Percentiles rank a stretch among this genome's conserved stretches.
Evolutionary conservation across 306 rosid genomes (phyloP).

Genomic region (Fagus crenata): DNA sequence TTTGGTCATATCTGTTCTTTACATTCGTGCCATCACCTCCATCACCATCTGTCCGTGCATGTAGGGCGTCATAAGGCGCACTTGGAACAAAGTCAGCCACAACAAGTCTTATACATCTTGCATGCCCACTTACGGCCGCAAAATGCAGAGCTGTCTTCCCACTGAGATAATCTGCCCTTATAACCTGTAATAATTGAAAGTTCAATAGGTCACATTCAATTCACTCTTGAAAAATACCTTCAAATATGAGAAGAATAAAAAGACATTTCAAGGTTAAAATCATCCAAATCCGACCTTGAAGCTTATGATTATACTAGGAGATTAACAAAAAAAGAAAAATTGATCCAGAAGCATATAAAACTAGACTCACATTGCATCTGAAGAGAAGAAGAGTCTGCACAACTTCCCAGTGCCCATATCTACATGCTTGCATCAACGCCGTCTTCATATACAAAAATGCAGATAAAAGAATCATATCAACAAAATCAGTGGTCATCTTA

Average conservation of each 20-base stretch:
- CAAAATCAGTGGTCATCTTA: not conserved
- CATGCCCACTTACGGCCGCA: slow-evolving; percentile 89
- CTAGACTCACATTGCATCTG: slow-evolving; percentile 77
- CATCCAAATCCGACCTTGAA: not conserved
- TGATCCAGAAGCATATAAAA: not conserved
- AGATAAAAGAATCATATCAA: slow-evolving; percentile 34
- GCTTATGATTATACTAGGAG: slow-evolving; percentile 6
- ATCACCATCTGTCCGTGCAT: slow-evolving; percentile 33
- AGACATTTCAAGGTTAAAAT: slow-evolving; percentile 2
- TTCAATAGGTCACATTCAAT: slow-evolving; percentile 17
- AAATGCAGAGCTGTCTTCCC: slow-evolving; percentile 95
- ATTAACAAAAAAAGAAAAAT: slow-evolving; percentile 10
- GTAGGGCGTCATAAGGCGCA: slow-evolving; percentile 55
- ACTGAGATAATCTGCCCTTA: slow-evolving; percentile 89
- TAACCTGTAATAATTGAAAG: slow-evolving; percentile 47
- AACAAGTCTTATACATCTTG: slow-evolving; percentile 82
- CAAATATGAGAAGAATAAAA: slow-evolving; percentile 11
- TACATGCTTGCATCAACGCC: slow-evolving; percentile 99
- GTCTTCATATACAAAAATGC: slow-evolving; percentile 55
- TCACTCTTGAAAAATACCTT: slow-evolving; percentile 23
- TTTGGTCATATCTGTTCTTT: slow-evolving; percentile 55
- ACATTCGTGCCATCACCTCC: slow-evolving; percentile 44
- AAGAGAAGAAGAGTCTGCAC: slow-evolving; percentile 78
- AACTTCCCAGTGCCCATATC: slow-evolving; percentile 99
- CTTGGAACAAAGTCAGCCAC: slow-evolving; percentile 88